phyloP scores from a whole-genome alignment of 257 asterid genomes.

The Solanum tacnaense region DNA sequence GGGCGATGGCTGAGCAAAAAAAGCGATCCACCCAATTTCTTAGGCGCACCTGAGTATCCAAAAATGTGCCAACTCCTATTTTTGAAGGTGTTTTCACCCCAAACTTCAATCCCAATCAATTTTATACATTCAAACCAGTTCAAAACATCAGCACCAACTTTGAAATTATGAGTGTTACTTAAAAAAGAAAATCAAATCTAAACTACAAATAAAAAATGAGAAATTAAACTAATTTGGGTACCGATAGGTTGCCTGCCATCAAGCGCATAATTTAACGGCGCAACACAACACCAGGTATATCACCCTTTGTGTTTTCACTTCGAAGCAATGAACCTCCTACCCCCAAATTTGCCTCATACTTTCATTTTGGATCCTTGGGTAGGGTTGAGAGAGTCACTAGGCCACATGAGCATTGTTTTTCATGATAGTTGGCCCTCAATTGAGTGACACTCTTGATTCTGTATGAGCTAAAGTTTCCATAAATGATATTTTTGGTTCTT shows the following conservation, averaged over 20 bases:
- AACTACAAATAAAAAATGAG: neutral
- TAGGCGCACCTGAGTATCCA: too few species aligned
- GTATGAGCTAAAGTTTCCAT: neutral
- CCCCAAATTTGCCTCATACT: neutral
- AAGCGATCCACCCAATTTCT: too few species aligned
- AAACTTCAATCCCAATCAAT: neutral
- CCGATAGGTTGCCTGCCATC: neutral
- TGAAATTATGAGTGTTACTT: neutral
- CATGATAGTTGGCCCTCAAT: neutral
- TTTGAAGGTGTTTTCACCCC: neutral
- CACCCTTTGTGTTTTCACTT: neutral
- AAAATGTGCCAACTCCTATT: too few species aligned
- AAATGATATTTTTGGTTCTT: too few species aligned
- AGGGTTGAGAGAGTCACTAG: neutral
- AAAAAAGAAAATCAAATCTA: neutral
- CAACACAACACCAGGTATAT: neutral
- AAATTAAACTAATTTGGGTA: too few species aligned
- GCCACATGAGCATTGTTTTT: neutral
- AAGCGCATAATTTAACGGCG: neutral
- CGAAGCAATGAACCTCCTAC: neutral
- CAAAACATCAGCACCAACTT: neutral
- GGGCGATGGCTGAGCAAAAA: too few species aligned
- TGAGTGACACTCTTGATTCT: neutral
- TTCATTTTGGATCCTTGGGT: neutral
- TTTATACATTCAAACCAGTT: neutral